Evolutionary conservation across 306 rosid species (phyloP).

Genomic region (Sicyos edulis): DNA sequence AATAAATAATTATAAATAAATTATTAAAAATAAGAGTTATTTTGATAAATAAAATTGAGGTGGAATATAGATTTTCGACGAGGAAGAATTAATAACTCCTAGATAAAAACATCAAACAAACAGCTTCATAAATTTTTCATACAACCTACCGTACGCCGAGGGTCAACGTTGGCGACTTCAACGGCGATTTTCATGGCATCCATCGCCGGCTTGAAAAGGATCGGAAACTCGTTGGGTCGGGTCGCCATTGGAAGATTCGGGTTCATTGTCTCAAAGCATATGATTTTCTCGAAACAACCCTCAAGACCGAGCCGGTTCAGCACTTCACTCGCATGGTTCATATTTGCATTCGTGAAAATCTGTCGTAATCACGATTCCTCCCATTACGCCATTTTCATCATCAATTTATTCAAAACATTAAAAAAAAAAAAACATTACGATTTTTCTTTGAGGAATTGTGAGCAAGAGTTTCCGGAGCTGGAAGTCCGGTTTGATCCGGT

Average conservation of each 20-base stretch:
- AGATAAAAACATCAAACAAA: too few relatives aligned
- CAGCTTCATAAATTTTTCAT: too few relatives aligned
- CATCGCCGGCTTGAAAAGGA: constrained; percentile 65
- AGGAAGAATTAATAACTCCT: too few relatives aligned
- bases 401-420: not conserved
- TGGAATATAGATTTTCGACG: too few relatives aligned
- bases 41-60: too few relatives aligned
- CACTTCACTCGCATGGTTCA: constrained; percentile 57
- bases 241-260: constrained; percentile 53
- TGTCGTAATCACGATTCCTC: not conserved
- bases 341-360: constrained; percentile 82
- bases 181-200: constrained; percentile 59
- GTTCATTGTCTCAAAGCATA: constrained; percentile 83
- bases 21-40: too few relatives aligned
- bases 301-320: constrained; percentile 50
- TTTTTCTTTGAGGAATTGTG: constrained; percentile 56
- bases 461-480: constrained; percentile 55
- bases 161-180: constrained; percentile 49
- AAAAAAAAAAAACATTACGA: constrained; percentile 29
- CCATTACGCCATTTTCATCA: not conserved
- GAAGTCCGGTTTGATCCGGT: constrained; percentile 51
- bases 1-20: too few relatives aligned
- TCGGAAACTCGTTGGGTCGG: constrained; percentile 67
- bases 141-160: constrained; percentile 51
- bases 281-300: constrained; percentile 65